Percentiles rank a stretch among this genome's conserved stretches.
Conservation (phyloP, 176 grass and related monocot genomes). For the Puya raimondii region DNA sequence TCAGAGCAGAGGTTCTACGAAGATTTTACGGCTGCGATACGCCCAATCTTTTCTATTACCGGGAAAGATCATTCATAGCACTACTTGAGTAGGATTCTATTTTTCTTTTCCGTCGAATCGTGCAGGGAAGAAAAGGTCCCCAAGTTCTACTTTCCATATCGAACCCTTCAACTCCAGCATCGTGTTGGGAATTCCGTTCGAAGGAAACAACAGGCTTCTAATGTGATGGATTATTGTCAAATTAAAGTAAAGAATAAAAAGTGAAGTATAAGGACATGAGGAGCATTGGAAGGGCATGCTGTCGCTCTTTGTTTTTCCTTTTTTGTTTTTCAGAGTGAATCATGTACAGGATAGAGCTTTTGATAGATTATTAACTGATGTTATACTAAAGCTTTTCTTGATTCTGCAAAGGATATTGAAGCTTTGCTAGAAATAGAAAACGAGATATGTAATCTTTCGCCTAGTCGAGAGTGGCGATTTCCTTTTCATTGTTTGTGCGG, state of each 20-base stretch:
- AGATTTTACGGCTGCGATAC: conserved; percentile 53
- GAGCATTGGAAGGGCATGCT: too few species aligned
- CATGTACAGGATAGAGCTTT: not conserved
- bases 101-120: not conserved
- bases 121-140: not conserved
- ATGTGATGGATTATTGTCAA: too few species aligned
- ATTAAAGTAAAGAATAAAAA: too few species aligned
- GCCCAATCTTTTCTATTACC: conserved; percentile 28
- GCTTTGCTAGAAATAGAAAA: not conserved
- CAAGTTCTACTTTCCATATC: too few species aligned
- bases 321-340: not conserved
- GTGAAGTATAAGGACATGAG: too few species aligned
- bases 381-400: not conserved
- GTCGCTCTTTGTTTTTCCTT: too few species aligned
- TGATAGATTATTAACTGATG: not conserved
- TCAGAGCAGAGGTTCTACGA: conserved; percentile 64
- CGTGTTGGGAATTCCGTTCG: too few species aligned
- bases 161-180: too few species aligned
- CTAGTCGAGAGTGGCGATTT: not conserved
- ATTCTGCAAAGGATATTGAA: not conserved
- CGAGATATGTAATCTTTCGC: not conserved
- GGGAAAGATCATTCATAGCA: not conserved
- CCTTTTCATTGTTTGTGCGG: not conserved
- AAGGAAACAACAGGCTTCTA: too few species aligned
- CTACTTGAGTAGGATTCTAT: not conserved